Evolutionary conservation across 1,139 yeast genomes (phyloP), one percentile per base, ranked within the genome.

Genomic region (Chernovozyma sophiae-reginae): DNA sequence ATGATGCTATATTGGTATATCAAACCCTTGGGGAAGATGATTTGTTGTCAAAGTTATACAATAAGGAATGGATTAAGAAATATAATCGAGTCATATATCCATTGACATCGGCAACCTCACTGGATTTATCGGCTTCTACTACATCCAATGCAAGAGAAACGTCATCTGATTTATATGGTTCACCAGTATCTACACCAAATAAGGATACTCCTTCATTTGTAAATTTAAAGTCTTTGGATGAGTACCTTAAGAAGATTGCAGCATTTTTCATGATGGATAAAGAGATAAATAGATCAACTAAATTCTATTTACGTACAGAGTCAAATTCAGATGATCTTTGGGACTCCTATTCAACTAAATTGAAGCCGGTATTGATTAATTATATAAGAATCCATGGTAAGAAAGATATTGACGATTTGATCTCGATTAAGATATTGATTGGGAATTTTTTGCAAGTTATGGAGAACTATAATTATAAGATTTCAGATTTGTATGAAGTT

Each of bases 231-330:
- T 5, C 6, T 10, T 28, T 84, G 34, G 76, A 72, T 36, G 72
- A 71, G 7, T 79, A 82, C 47, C 61, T 86, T 24, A 72, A 74
- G 40, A 81, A 77, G 43, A 68, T 89, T 8, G 69, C 81, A 3
- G 96, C 96, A 0, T 86, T 87, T 48, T 79, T 89, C 46, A 72
- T 86, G 5, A 72, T 83, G 49, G 96, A 89, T 58, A 78, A 82
- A 39, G 76, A 79, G 43, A 68, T 87, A 30, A 75, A 78, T 37
- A 60, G 68, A 35, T 65, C 72, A 5, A 79, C 86, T 1, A 74
- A 77, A 42, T 79, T 72, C 46, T 71, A 72, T 37, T 62, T 81
- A 15, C 56, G 83, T 30, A 52, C 76, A 2, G 75, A 78, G 34
- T 68, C 76, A 32, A 75, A 77, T 38, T 70, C 92, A 0, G 80